Conservation (phyloP, 257 asterid genomes). For the Solanum lycopersicoides region DNA sequence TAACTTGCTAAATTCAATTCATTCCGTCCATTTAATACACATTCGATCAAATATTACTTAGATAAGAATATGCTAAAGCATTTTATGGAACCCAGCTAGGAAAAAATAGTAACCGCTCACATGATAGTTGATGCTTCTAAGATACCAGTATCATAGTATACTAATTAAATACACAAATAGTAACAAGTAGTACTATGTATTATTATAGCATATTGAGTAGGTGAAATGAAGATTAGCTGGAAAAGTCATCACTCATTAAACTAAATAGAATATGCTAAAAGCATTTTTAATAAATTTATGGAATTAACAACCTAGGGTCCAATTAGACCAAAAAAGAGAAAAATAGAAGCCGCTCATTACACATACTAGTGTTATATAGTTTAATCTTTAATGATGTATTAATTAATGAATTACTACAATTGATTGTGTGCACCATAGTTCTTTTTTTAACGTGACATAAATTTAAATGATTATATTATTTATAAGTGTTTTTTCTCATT, state of each 20-base stretch:
- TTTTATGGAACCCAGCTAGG: not conserved
- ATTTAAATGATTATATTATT: accelerated
- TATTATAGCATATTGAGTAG: not conserved
- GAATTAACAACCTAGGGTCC: not conserved
- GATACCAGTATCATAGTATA: not conserved
- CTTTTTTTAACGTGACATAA: not conserved
- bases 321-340: not conserved
- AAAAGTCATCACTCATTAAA: not conserved
- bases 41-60: not conserved
- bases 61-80: not conserved
- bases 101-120: not conserved
- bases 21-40: not conserved
- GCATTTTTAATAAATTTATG: not conserved
- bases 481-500: too few species aligned
- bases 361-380: not conserved
- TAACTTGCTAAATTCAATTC: not conserved
- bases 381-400: too few species aligned
- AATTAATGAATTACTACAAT: not conserved
- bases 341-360: not conserved
- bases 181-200: not conserved
- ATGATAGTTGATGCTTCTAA: not conserved
- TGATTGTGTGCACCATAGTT: too few species aligned
- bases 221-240: not conserved
- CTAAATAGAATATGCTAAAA: not conserved
- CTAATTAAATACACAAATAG: not conserved